phyloP scores from a whole-genome alignment of 208 protist genomes.

The Acanthamoeba healyi region DNA sequence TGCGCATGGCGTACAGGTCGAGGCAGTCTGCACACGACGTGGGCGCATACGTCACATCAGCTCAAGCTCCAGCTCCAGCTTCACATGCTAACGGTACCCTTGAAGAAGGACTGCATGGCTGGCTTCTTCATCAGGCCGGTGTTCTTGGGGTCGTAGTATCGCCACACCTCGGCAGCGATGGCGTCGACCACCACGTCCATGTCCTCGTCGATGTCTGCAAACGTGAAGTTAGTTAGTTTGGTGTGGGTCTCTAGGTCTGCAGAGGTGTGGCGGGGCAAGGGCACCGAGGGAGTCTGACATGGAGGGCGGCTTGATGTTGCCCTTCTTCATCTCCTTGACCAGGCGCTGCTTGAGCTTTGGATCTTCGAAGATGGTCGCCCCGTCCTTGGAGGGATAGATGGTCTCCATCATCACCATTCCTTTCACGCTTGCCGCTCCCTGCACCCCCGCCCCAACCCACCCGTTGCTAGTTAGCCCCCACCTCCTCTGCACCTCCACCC shows the following conservation, averaged over 20 bases:
- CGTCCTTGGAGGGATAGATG: slow-evolving; percentile 44
- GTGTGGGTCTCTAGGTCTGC: no score
- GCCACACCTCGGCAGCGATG: slow-evolving; percentile 34
- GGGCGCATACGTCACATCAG: no score
- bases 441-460: no score
- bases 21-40: slow-evolving; percentile 70
- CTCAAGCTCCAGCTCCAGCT: no score
- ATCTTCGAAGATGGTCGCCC: slow-evolving; percentile 60
- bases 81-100: not conserved
- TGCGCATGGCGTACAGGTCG: slow-evolving; percentile 12
- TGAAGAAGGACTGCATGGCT: slow-evolving; percentile 43
- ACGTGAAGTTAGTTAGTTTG: no score
- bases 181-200: slow-evolving; percentile 8
- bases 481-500: no score
- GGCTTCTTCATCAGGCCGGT: slow-evolving; percentile 57
- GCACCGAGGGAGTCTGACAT: not conserved
- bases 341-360: slow-evolving; percentile 66
- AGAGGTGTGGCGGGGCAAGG: not conserved
- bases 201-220: slow-evolving; percentile 55
- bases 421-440: slow-evolving; percentile 70
- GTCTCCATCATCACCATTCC: slow-evolving; percentile 73
- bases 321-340: slow-evolving; percentile 67
- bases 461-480: no score
- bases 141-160: slow-evolving; percentile 73
- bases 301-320: slow-evolving; percentile 38